A percentile compares a stretch with the other conserved stretches of the same genome.
Conservation (phyloP, 495 filamentous ascomycete genomes). For the Penicillium daleae region DNA sequence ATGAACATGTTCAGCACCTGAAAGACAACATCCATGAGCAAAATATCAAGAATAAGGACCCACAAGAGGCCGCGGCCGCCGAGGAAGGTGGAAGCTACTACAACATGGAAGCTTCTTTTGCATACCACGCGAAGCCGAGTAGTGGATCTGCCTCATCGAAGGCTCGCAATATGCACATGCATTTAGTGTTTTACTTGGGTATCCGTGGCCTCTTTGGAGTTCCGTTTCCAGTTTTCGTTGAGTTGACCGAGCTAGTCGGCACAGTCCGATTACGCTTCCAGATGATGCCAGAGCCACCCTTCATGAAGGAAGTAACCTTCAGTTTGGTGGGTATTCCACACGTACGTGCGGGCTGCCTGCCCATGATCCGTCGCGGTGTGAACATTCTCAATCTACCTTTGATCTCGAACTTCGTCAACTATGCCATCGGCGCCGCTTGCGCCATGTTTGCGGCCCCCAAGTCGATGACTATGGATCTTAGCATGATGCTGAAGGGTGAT, state of each 20-base stretch:
- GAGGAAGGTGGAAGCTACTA: conserved; percentile 94
- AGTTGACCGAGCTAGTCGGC: conserved; percentile 82
- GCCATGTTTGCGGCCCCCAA: conserved; percentile 97
- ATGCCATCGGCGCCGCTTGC: conserved; percentile 83
- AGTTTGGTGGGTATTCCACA: conserved; percentile 92
- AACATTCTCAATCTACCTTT: conserved; percentile 91
- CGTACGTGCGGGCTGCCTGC: conserved; percentile 86
- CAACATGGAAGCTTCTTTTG: conserved; percentile 91
- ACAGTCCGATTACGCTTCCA: conserved; percentile 81
- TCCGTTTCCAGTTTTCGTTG: conserved; percentile 85
- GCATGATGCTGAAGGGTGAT: conserved; percentile 87
- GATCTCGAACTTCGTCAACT: conserved; percentile 96
- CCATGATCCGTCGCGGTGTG: conserved; percentile 84
- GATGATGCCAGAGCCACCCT: conserved; percentile 86
- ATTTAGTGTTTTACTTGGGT: conserved; percentile 90
- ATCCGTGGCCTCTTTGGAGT: conserved; percentile 76
- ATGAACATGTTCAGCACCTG: conserved; percentile 74
- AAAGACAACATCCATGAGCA: conserved; percentile 78
- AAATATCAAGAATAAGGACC: conserved; percentile 79
- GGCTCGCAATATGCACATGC: conserved; percentile 95
- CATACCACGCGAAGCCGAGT: conserved; percentile 86
- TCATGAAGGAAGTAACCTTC: conserved; percentile 88
- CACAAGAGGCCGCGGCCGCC: conserved; percentile 83
- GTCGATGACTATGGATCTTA: conserved; percentile 87
- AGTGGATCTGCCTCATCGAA: conserved; percentile 70